Conservation (phyloP, 2,329 filamentous ascomycete genomes). For the Aspergillus clavatus region DNA sequence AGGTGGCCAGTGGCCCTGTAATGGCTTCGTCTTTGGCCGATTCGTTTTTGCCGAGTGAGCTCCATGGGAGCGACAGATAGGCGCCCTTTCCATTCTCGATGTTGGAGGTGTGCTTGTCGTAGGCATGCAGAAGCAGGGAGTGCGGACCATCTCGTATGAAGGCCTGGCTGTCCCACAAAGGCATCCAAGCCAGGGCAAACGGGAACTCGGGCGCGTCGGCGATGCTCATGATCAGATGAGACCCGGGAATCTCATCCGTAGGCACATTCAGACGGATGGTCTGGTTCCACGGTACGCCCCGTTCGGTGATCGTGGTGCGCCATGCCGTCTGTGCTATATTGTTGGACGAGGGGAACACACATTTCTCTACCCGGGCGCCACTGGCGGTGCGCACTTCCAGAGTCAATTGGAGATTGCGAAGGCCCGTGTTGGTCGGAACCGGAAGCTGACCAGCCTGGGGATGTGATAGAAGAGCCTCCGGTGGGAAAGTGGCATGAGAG, state of each 20-base stretch:
- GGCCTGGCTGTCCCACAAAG: constrained; percentile 85
- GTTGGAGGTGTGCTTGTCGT: constrained; percentile 84
- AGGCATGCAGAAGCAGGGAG: constrained; percentile 75
- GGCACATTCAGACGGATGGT: constrained; percentile 76
- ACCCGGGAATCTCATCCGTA: constrained; percentile 71
- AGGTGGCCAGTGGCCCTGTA: constrained; percentile 72
- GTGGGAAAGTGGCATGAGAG: constrained; percentile 69
- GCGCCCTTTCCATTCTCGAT: constrained; percentile 69
- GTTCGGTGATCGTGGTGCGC: constrained; percentile 75
- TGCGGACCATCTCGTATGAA: constrained; percentile 85
- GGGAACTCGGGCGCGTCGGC: constrained; percentile 81
- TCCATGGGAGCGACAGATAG: constrained; percentile 82
- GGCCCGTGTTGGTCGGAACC: constrained; percentile 58
- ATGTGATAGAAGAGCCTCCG: constrained; percentile 59
- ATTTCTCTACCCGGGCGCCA: constrained; percentile 79
- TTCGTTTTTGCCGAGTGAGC: constrained; percentile 60
- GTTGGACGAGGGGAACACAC: constrained; percentile 83
- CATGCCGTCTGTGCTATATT: constrained; percentile 73
- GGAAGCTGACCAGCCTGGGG: constrained; percentile 77
- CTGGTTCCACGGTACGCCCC: constrained; percentile 80
- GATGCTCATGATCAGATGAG: constrained; percentile 85
- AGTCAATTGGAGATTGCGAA: constrained; percentile 78
- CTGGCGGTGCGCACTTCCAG: constrained; percentile 76
- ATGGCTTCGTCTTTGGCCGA: constrained; percentile 66
- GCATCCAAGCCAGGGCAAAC: constrained; percentile 88